These are phyloP conservation scores for Hemileccinum rubropunctum DNA, from an alignment of 768 basidiomycete species.

Conservation along the genomic window DNA sequence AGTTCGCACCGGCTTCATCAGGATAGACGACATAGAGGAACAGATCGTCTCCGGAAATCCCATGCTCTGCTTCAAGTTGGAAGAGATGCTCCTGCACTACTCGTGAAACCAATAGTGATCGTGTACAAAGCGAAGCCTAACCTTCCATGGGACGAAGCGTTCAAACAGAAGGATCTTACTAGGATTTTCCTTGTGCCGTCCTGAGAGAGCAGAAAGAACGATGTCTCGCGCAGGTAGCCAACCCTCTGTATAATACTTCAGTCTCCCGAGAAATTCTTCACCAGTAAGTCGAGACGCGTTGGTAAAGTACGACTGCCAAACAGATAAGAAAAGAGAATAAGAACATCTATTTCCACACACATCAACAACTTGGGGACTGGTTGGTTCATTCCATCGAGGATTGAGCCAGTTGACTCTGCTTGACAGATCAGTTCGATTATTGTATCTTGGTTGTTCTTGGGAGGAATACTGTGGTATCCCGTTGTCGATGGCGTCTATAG, in stretches of 20 bases:
- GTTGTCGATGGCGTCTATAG: constrained; percentile 93
- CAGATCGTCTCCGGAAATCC: constrained; percentile 43
- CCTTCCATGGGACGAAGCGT: constrained; percentile 87
- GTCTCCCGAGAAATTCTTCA: constrained; percentile 73
- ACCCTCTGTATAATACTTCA: constrained; percentile 81
- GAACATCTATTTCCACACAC: constrained; percentile 42
- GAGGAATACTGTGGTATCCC: constrained; percentile 80
- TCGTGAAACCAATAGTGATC: constrained; percentile 14
- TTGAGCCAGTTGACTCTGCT: constrained; percentile 83
- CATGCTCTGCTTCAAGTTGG: constrained; percentile 67
- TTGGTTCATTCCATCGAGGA: constrained; percentile 86
- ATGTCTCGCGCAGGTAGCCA: constrained; percentile 93
- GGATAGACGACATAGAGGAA: constrained; percentile 89
- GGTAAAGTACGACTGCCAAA: constrained; percentile 60
- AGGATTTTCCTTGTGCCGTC: constrained; percentile 59
- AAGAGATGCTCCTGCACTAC: constrained; percentile 78
- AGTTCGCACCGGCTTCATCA: constrained; percentile 70
- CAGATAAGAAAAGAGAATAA: constrained; percentile 8
- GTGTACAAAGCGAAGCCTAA: constrained; percentile 22
- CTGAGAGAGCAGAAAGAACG: constrained; percentile 57
- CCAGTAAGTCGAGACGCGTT: constrained; percentile 83
- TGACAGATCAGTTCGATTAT: constrained; percentile 77
- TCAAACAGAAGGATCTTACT: constrained; percentile 82
- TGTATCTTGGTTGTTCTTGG: constrained; percentile 68
- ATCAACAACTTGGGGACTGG: constrained; percentile 65